Evolutionary conservation across 352 stramenopile species (phyloP).

Genomic region (Pythium utonaiense): DNA sequence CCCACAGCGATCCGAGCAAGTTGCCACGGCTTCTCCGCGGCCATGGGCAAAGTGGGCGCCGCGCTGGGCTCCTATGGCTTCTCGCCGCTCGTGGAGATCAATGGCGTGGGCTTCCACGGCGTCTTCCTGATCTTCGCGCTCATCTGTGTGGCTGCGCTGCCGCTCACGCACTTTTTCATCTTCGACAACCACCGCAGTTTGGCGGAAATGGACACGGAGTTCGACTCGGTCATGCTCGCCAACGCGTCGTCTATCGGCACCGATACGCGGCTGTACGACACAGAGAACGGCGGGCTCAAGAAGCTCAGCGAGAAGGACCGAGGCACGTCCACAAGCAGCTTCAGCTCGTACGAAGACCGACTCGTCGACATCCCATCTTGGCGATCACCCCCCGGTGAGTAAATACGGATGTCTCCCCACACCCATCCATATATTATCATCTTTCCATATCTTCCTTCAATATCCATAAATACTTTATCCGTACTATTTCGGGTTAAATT

Average conservation of each 20-base stretch:
- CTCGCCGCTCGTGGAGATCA: constrained; percentile 15
- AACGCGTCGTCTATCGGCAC: background rate
- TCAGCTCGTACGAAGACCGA: constrained; percentile 13
- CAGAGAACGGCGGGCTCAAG: constrained; percentile 12
- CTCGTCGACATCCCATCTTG: constrained; percentile 1
- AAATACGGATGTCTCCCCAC: background rate
- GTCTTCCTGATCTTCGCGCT: constrained; percentile 24
- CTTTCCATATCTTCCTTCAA: background rate
- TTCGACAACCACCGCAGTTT: constrained; percentile 28
- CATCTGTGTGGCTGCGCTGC: constrained; percentile 23
- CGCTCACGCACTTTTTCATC: constrained; percentile 27
- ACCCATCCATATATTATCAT: background rate
- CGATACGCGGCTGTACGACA: background rate
- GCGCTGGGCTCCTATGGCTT: constrained; percentile 53
- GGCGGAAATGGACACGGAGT: constrained; percentile 24
- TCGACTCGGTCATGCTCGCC: constrained; percentile 18
- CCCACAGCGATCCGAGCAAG: constrained; percentile 81
- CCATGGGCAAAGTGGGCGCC: constrained; percentile 81
- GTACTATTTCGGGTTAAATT: background rate
- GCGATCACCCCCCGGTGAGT: background rate
- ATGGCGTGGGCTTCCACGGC: constrained; percentile 21
- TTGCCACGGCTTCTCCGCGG: constrained; percentile 87
- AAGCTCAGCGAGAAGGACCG: constrained; percentile 7
- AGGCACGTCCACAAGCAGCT: constrained; percentile 9
- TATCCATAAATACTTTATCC: background rate